Conservation (phyloP, 768 basidiomycete species). For the Cystobasidium tubakii region DNA sequence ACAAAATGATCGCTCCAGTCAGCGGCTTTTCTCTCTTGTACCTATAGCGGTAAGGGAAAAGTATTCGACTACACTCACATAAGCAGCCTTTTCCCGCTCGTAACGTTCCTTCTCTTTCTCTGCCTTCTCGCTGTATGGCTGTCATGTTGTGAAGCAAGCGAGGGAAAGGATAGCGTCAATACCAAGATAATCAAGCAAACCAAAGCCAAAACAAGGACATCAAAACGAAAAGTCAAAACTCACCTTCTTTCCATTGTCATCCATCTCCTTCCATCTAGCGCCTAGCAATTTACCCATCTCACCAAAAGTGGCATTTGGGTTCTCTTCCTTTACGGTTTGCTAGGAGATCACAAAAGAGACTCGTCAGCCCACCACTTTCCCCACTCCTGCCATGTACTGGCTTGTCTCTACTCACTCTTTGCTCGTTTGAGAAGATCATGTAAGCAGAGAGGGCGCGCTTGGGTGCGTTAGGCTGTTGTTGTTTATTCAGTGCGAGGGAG, state of each 20-base stretch:
- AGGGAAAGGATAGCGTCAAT: not conserved
- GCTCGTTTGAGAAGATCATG: constrained; percentile 98
- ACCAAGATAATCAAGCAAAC: too few species aligned
- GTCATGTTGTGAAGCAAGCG: not conserved
- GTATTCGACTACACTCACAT: constrained; percentile 39
- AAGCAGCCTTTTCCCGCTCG: constrained; percentile 60
- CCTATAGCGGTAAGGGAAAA: too few species aligned
- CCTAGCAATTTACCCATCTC: constrained; percentile 93
- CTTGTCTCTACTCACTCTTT: constrained; percentile 67
- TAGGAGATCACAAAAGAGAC: not conserved
- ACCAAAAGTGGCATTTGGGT: constrained; percentile 89
- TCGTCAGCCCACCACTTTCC: too few species aligned
- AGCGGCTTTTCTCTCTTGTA: too few species aligned
- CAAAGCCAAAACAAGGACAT: not conserved
- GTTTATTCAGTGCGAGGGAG: constrained; percentile 1
- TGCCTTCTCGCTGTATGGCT: constrained; percentile 87
- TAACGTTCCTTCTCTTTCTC: constrained; percentile 79
- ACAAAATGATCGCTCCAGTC: too few species aligned
- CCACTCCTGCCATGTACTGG: too few species aligned
- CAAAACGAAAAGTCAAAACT: constrained; percentile 37
- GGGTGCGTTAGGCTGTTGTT: constrained; percentile 37
- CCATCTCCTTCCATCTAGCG: constrained; percentile 93
- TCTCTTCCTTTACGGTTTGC: constrained; percentile 72
- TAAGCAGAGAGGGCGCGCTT: constrained; percentile 67
- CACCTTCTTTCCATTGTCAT: constrained; percentile 85